These are phyloP conservation scores for Schizonepeta tenuifolia DNA, from an alignment of 257 asterid genomes.

Conservation along the genomic window DNA sequence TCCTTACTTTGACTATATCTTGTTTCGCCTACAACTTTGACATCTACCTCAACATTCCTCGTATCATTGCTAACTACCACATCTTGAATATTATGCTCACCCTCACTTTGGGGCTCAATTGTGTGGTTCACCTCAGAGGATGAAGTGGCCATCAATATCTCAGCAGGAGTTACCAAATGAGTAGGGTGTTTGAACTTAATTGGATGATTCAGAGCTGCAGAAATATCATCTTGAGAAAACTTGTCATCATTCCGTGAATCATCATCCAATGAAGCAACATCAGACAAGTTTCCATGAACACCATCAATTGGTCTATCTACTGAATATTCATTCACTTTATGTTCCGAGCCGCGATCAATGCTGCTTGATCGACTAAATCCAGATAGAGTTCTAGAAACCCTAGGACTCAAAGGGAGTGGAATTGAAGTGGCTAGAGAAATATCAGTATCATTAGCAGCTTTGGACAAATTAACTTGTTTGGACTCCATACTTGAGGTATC, in stretches of 20 bases:
- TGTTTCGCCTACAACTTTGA: slow-evolving; percentile 76
- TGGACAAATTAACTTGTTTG: slow-evolving; percentile 48
- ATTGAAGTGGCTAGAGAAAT: slow-evolving; percentile 60
- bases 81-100: slow-evolving; percentile 68
- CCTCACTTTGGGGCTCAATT: slow-evolving; percentile 61
- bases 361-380: slow-evolving; percentile 64
- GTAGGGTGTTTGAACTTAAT: slow-evolving; percentile 93
- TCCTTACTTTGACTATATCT: slow-evolving; percentile 58
- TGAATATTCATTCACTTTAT: slow-evolving; percentile 63
- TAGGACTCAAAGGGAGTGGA: slow-evolving; percentile 77
- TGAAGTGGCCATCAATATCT: slow-evolving; percentile 83
- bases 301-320: slow-evolving; percentile 74
- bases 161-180: slow-evolving; percentile 95
- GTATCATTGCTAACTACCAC: slow-evolving; percentile 58
- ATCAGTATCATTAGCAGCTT: slow-evolving; percentile 46
- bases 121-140: slow-evolving; percentile 66
- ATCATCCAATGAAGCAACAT: slow-evolving; percentile 62
- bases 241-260: slow-evolving; percentile 60
- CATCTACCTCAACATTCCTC: slow-evolving; percentile 73
- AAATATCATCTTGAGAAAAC: slow-evolving; percentile 60
- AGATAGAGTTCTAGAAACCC: slow-evolving; percentile 67
- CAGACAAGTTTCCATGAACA: slow-evolving; percentile 53
- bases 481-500: slow-evolving; percentile 37
- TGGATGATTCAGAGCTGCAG: slow-evolving; percentile 56
- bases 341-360: slow-evolving; percentile 59